phyloP scores from a whole-genome alignment of 257 asterid genomes.

The Solanum bulbocastanum region DNA sequence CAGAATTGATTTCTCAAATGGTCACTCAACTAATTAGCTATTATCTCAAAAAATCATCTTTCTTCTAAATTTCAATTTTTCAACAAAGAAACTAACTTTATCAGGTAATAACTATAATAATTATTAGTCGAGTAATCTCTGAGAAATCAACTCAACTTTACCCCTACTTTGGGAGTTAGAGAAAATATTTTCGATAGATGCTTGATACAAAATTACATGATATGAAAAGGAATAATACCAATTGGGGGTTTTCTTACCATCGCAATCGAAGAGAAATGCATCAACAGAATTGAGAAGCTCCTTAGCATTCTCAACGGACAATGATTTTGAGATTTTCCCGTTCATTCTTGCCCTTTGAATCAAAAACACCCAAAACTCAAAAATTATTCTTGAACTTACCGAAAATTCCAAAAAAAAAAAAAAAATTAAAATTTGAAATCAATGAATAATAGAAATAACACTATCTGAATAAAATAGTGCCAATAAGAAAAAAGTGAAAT shows the following conservation, averaged over 20 bases:
- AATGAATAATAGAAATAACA: neutral
- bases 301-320: constrained; percentile 7
- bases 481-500: neutral
- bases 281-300: constrained; percentile 63
- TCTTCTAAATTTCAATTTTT: too few species aligned
- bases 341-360: neutral
- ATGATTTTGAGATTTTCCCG: neutral
- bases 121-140: too few species aligned
- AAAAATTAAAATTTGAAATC: neutral
- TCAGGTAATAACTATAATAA: too few species aligned
- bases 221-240: too few species aligned
- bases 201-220: neutral
- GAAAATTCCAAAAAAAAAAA: neutral
- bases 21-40: too few species aligned
- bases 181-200: neutral
- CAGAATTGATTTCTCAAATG: too few species aligned
- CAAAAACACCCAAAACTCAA: neutral
- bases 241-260: constrained; percentile 30
- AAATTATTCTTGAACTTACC: neutral
- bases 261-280: constrained; percentile 91
- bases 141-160: neutral
- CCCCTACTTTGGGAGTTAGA: neutral
- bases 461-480: neutral
- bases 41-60: too few species aligned
- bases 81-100: neutral